phyloP scores from a whole-genome alignment of 495 filamentous ascomycete species.

The Letharia lupina region DNA sequence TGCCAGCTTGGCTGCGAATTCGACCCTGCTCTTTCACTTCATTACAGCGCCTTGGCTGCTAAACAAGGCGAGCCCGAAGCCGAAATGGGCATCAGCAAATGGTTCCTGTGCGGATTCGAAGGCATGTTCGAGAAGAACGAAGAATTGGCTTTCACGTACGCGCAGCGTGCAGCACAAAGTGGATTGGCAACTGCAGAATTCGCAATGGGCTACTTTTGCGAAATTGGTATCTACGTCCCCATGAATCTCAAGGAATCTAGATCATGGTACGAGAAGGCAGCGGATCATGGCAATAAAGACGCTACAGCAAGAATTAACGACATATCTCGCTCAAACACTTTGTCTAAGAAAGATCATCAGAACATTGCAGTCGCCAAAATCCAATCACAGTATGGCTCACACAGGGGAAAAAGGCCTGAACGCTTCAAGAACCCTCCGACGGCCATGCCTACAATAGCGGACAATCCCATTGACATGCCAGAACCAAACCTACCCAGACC shows the following conservation, averaged over 20 bases:
- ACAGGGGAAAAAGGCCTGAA: conserved; percentile 58
- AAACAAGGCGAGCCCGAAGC: conserved; percentile 85
- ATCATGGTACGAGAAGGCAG: conserved; percentile 84
- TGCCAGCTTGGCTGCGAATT: conserved; percentile 92
- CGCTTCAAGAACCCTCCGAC: conserved; percentile 47
- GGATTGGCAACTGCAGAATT: conserved; percentile 89
- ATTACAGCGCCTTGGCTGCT: conserved; percentile 91
- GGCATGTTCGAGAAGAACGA: conserved; percentile 91
- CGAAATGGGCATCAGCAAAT: conserved; percentile 94
- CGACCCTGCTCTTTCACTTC: conserved; percentile 80
- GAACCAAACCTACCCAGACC: conserved; percentile 47
- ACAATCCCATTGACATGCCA: conserved; percentile 55
- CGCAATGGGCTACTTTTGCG: conserved; percentile 94
- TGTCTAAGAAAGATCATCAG: conserved; percentile 88
- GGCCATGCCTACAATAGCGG: conserved; percentile 46
- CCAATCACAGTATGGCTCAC: conserved; percentile 86
- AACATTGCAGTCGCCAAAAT: conserved; percentile 82
- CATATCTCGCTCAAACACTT: conserved; percentile 73
- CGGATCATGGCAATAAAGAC: conserved; percentile 87
- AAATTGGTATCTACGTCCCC: conserved; percentile 83
- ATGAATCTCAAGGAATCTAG: conserved; percentile 76
- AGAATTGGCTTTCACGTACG: conserved; percentile 82
- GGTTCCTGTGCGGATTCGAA: conserved; percentile 95
- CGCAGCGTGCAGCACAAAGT: conserved; percentile 69
- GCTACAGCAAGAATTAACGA: conserved; percentile 73